Percentiles rank a stretch among this genome's conserved stretches.
Conservation (phyloP, 768 basidiomycete species). For the Boletus barrowsii region DNA sequence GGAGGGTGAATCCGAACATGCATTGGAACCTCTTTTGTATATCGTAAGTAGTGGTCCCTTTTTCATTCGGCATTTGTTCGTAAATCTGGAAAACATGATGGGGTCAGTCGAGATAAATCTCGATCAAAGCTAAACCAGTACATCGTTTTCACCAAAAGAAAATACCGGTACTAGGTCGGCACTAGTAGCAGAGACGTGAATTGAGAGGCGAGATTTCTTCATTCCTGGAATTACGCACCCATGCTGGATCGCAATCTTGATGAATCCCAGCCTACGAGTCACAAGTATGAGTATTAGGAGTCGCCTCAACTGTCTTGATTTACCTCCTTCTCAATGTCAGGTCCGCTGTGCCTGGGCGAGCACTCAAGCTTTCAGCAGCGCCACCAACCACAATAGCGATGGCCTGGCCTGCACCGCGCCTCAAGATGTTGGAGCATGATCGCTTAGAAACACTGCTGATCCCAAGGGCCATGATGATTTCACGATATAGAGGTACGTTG, state of each 20-base stretch:
- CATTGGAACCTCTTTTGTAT: constrained; percentile 90
- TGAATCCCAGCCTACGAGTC: constrained; percentile 75
- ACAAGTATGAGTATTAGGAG: neutral
- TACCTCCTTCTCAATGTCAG: constrained; percentile 73
- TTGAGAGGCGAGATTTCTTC: neutral
- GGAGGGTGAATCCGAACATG: constrained; percentile 92
- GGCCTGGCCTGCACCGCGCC: constrained; percentile 55
- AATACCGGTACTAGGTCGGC: constrained; percentile 97
- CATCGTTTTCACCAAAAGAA: constrained; percentile 98
- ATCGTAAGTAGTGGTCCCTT: constrained; percentile 81
- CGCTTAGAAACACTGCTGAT: constrained; percentile 90
- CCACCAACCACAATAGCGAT: constrained; percentile 97
- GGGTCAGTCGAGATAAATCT: neutral
- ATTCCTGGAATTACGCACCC: constrained; percentile 47
- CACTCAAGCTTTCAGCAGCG: constrained; percentile 90
- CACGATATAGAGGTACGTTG: constrained; percentile 88
- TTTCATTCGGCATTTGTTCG: constrained; percentile 93
- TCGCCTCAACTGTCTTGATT: neutral
- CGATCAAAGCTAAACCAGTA: constrained; percentile 35
- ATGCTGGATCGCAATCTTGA: constrained; percentile 89
- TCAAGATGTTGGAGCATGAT: constrained; percentile 86
- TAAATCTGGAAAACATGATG: constrained; percentile 63
- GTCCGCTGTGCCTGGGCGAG: constrained; percentile 96
- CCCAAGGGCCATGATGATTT: constrained; percentile 82
- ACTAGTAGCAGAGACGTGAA: constrained; percentile 36